Conservation (phyloP, 2,329 filamentous ascomycete genomes). For the Aspergillus alliaceus region DNA sequence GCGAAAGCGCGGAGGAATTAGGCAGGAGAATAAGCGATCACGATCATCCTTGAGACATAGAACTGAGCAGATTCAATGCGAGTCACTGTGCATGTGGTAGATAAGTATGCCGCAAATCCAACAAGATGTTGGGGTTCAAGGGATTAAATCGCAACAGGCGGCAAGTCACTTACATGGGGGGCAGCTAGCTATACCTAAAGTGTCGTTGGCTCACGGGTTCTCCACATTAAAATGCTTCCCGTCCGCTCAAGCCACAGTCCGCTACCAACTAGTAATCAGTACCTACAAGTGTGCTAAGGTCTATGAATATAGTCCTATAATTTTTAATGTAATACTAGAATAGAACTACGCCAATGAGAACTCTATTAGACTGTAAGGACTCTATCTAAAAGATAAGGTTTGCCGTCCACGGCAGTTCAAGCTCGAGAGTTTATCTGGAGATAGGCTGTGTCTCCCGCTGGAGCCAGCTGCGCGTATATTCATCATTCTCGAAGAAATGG, state of each 20-base stretch:
- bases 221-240: constrained; percentile 4
- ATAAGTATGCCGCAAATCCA: background rate
- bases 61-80: background rate
- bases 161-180: constrained; percentile 1
- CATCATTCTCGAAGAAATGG: constrained; percentile 71
- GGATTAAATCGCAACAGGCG: background rate
- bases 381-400: background rate
- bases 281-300: background rate
- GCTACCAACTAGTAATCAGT: constrained; percentile 2
- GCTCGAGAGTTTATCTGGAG: constrained; percentile 33
- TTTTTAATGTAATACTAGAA: background rate
- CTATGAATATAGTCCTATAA: background rate
- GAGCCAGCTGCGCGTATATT: constrained; percentile 74
- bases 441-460: constrained; percentile 78
- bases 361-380: background rate
- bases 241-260: constrained; percentile 15
- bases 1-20: constrained; percentile 19
- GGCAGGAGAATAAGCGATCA: constrained; percentile 20
- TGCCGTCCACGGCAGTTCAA: background rate
- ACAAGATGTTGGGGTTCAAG: background rate
- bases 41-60: constrained; percentile 17
- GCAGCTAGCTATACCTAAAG: background rate
- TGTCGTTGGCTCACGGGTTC: constrained; percentile 6
- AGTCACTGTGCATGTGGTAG: background rate
- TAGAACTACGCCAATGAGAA: background rate